Conservation (phyloP, 352 stramenopile genomes). For the Hyaloperonospora arabidopsidis region DNA sequence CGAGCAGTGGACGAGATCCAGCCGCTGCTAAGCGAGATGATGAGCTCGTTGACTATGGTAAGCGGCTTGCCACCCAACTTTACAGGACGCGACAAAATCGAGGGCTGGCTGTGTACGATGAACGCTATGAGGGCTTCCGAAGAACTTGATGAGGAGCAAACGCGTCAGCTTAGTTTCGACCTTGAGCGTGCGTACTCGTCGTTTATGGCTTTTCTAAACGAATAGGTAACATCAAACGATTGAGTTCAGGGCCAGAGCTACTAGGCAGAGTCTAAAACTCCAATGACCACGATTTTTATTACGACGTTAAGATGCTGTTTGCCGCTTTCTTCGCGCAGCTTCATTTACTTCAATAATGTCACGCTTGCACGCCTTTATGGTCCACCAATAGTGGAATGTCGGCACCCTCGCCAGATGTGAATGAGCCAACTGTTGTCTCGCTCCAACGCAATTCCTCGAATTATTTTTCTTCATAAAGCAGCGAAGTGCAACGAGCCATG, state of each 20-base stretch:
- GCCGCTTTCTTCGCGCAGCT: not conserved
- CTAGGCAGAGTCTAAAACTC: not conserved
- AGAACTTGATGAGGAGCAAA: slow-evolving; percentile 92
- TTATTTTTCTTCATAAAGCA: slow-evolving; percentile 19
- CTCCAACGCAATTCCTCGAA: not conserved
- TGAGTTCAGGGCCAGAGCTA: not conserved
- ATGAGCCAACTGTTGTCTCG: not conserved
- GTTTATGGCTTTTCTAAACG: slow-evolving; percentile 88
- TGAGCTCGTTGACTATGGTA: slow-evolving; percentile 90
- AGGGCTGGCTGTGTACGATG: slow-evolving; percentile 92
- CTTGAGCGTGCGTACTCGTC: slow-evolving; percentile 93
- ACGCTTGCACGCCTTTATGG: slow-evolving; percentile 6
- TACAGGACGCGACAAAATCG: slow-evolving; percentile 88
- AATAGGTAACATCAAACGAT: slow-evolving; percentile 26
- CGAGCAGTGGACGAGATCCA: slow-evolving; percentile 96
- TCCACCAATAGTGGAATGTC: slow-evolving; percentile 12
- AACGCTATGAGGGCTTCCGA: slow-evolving; percentile 95
- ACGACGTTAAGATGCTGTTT: not conserved
- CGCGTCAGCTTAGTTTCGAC: slow-evolving; percentile 92
- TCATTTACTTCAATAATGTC: not conserved
- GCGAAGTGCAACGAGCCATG: slow-evolving; percentile 26
- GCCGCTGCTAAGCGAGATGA: slow-evolving; percentile 93
- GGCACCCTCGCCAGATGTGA: not conserved
- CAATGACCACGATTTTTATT: not conserved
- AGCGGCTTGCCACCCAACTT: slow-evolving; percentile 92